Conservation (phyloP, 192 early-diverging fungal genomes). For the Coemansia erecta region DNA sequence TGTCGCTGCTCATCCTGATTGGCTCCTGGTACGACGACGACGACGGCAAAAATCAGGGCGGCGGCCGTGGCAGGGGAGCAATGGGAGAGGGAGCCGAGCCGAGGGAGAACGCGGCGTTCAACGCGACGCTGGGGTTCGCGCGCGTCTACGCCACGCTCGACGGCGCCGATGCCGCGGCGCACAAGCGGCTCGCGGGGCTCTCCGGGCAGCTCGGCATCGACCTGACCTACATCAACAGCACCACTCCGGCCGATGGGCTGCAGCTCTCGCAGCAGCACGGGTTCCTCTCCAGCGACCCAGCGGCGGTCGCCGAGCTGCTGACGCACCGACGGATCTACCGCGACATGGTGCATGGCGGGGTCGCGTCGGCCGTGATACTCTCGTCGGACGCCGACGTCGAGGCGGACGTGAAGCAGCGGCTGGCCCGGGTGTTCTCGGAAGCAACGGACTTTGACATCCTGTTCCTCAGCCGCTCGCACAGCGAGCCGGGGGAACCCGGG, state of each 20-base stretch:
- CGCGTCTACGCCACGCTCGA: conserved; percentile 18
- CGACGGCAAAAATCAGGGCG: too few relatives aligned
- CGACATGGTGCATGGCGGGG: conserved; percentile 12
- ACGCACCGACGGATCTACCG: conserved; percentile 26
- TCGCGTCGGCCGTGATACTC: conserved; percentile 29
- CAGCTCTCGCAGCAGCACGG: conserved; percentile 1
- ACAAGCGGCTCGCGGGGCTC: conserved; percentile 9
- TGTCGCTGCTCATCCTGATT: background rate
- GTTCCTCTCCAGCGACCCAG: background rate
- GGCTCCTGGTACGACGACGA: background rate
- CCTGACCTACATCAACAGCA: conserved; percentile 11
- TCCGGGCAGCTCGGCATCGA: conserved; percentile 19
- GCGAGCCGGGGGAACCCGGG: background rate
- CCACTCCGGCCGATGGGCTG: background rate
- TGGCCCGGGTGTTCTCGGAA: background rate
- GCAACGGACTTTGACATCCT: background rate
- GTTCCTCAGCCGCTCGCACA: background rate
- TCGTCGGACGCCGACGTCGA: conserved; percentile 20
- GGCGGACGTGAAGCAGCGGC: conserved; percentile 18
- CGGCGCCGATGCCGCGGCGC: background rate
- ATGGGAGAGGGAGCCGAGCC: too few relatives aligned
- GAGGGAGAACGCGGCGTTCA: conserved; percentile 23
- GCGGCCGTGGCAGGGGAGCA: too few relatives aligned
- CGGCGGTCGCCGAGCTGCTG: conserved; percentile 14
- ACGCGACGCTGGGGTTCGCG: conserved; percentile 33